Percentiles rank a stretch among this genome's conserved stretches.
phyloP scores from a whole-genome alignment of 805 yeast genomes.

The Zygoascus biomembranicola region DNA sequence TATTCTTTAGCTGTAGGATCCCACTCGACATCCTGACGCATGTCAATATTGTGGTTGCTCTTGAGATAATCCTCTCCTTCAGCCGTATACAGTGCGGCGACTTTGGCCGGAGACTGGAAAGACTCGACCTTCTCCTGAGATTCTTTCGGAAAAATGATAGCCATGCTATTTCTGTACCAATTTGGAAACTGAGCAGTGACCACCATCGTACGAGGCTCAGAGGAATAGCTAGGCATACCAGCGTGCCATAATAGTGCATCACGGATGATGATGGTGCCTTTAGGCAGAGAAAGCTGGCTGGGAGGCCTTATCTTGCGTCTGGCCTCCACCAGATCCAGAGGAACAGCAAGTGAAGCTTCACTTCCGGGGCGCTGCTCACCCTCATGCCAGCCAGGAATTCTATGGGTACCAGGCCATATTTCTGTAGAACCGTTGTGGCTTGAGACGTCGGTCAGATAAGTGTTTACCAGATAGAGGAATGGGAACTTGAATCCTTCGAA shows the following conservation, averaged over 20 bases:
- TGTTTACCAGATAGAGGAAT: constrained; percentile 12
- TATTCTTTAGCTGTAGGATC: neutral
- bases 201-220: constrained; percentile 13
- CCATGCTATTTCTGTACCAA: constrained; percentile 10
- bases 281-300: constrained; percentile 10
- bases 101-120: neutral
- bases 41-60: neutral
- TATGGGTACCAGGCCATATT: constrained; percentile 18
- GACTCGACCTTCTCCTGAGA: neutral
- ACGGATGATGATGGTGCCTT: constrained; percentile 16
- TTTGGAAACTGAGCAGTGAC: constrained; percentile 12
- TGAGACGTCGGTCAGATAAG: constrained; percentile 9
- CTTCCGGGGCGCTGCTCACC: neutral
- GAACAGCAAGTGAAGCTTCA: neutral
- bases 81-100: neutral
- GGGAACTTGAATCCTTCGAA: constrained; percentile 3
- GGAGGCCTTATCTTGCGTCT: constrained; percentile 11
- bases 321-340: constrained; percentile 7
- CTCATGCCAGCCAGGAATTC: neutral
- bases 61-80: neutral
- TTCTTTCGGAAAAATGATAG: neutral
- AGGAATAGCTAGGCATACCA: constrained; percentile 15
- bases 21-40: neutral
- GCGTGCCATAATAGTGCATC: constrained; percentile 16
- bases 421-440: constrained; percentile 16